Evolutionary conservation across 2,329 filamentous ascomycete genomes (phyloP), one percentile per base, ranked within the genome.

Genomic region (Pseudogymnoascus sp.): DNA sequence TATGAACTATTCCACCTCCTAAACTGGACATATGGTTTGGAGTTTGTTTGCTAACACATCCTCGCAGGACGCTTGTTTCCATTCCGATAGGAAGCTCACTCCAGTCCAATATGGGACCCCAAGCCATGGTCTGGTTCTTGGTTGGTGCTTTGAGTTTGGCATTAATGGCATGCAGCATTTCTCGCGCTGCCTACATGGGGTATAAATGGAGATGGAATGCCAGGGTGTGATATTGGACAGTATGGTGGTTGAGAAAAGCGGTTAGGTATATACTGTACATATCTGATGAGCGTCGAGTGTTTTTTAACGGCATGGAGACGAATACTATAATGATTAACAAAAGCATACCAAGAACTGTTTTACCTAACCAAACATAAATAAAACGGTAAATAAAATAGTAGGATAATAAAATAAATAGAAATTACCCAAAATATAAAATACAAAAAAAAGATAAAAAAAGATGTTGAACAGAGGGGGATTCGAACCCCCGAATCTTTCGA

Each of bases 401-500:
- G 19, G 19, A 19, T 19, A 52, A 11, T n/a, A 45, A 28, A 28
- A 49, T 16, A 4, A 3, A 39, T 19, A 39, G 8, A 16, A 36
- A 33, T 4, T 11, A 9, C 9, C 19, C 19, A 19, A 19, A 19
- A 19, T 19, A 19, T 19, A 19, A 19, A 19, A 19, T 1, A 49
- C 8, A 28, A 52, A 52, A 52, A 30, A 30, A 52, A 28, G 3
- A 30, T 19, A 19, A 19, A 19, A 19, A 19, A 19, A 19, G 19
- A 19, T 19, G 2, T 14, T 59, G 55, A 59, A 59, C 55, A 59
- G 55, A 59, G 55, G 55, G 55, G 55, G 55, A 59, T 59, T 59
- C 55, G 55, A 59, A 59, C 55, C 55, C 55, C 55, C 55, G 55
- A 16, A 59, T 59, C 55, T 59, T 59, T 59, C 55, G 55, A 59